These are phyloP conservation scores for Eremochloa ophiuroides DNA, from an alignment of 176 grass and related monocot genomes.

Conservation along the genomic window DNA sequence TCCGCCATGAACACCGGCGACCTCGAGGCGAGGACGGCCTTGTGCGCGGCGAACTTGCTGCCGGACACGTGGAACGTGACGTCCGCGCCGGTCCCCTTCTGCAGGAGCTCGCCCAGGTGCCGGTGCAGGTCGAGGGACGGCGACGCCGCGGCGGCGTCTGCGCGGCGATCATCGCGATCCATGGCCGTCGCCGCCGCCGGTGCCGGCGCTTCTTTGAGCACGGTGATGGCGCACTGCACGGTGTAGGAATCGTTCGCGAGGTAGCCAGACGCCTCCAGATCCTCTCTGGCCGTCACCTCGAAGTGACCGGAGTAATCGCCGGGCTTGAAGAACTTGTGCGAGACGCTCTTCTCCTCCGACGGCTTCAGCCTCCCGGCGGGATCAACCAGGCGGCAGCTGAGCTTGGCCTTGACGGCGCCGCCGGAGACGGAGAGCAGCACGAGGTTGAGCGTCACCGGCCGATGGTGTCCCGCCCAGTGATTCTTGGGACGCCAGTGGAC, in stretches of 20 bases:
- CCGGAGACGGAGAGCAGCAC: background rate
- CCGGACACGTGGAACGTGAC: background rate
- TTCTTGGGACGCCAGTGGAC: background rate
- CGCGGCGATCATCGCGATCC: too few species aligned
- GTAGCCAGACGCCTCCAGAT: background rate
- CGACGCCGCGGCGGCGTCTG: background rate
- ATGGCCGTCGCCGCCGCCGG: background rate
- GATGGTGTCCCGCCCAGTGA: background rate
- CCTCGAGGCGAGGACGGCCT: slow-evolving; percentile 5
- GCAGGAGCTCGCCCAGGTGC: background rate
- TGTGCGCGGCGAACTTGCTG: background rate
- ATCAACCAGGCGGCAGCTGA: slow-evolving; percentile 7
- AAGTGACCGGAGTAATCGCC: background rate
- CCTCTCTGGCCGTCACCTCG: background rate
- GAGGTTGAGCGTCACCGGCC: background rate
- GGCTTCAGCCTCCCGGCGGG: background rate
- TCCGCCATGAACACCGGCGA: slow-evolving; percentile 23
- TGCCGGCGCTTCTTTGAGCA: background rate
- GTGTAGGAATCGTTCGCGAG: background rate
- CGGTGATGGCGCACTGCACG: background rate
- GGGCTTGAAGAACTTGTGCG: background rate
- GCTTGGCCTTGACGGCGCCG: background rate
- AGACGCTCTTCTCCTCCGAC: background rate
- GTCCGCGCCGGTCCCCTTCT: background rate
- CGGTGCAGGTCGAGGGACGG: background rate